Evolutionary conservation across 352 stramenopile species (phyloP).

Genomic region (Phytophthora melonis): DNA sequence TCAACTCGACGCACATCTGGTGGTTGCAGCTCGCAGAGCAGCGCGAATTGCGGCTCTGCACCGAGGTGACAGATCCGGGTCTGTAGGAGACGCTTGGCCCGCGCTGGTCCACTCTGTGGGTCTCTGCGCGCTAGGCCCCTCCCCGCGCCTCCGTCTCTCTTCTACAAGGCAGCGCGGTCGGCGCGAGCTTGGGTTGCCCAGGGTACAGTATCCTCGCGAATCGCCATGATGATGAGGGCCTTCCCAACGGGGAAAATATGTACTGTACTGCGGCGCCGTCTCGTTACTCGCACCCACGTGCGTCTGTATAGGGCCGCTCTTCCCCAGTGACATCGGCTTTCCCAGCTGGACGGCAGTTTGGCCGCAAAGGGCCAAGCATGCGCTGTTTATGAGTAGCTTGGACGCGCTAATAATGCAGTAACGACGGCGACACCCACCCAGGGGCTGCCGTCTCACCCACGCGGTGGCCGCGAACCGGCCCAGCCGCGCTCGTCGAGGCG

Average conservation of each 20-base stretch:
- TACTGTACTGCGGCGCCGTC: constrained; percentile 26
- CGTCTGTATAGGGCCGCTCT: constrained; percentile 36
- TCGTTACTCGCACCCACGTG: constrained; percentile 45
- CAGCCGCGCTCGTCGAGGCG: not conserved
- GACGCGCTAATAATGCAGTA: constrained; percentile 1
- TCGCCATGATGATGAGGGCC: constrained; percentile 14
- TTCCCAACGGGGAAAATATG: constrained; percentile 34
- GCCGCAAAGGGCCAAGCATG: constrained; percentile 3
- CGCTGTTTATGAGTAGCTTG: not conserved
- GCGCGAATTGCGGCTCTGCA: not conserved
- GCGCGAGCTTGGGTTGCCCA: not conserved
- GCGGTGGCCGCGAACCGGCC: constrained; percentile 23
- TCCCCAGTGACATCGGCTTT: constrained; percentile 38
- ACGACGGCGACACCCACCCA: constrained; percentile 11
- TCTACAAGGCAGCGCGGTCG: constrained; percentile 18
- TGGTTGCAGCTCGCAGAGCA: constrained; percentile 13
- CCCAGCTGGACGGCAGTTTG: constrained; percentile 34
- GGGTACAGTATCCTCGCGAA: constrained; percentile 3
- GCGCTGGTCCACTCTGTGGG: constrained; percentile 18
- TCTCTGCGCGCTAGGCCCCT: constrained; percentile 22
- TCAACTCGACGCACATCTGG: constrained; percentile 2
- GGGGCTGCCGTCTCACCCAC: not conserved
- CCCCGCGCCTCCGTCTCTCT: constrained; percentile 34
- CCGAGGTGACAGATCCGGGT: constrained; percentile 34
- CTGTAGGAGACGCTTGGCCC: constrained; percentile 19